These are phyloP conservation scores for Imleria badia DNA, from an alignment of 768 basidiomycete species.

Conservation along the genomic window DNA sequence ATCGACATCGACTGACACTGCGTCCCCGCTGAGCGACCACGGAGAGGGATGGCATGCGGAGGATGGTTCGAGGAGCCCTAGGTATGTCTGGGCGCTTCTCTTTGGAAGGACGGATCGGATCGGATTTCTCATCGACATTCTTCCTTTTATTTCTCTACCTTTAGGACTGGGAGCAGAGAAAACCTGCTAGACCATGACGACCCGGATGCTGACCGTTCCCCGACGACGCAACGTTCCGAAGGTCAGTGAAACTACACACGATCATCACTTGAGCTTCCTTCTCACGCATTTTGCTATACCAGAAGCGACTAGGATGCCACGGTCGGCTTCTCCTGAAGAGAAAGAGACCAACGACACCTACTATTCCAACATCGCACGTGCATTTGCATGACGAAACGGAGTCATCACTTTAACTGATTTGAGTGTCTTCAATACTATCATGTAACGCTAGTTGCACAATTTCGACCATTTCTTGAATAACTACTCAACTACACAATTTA, in stretches of 20 bases:
- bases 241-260: neutral
- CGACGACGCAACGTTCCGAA: neutral
- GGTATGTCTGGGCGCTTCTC: neutral
- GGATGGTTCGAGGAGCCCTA: slow-evolving; percentile 5
- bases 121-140: neutral
- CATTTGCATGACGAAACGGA: too few relatives aligned
- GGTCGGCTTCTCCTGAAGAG: slow-evolving; percentile 32
- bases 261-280: neutral
- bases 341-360: too few relatives aligned
- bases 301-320: slow-evolving; percentile 41
- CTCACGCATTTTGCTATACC: neutral
- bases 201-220: neutral
- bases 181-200: neutral
- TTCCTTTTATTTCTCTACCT: neutral
- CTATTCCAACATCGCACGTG: too few relatives aligned
- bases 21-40: slow-evolving; percentile 33
- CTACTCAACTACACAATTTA: too few relatives aligned
- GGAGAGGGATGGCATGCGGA: slow-evolving; percentile 1
- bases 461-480: too few relatives aligned
- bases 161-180: neutral
- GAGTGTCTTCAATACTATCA: too few relatives aligned
- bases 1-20: slow-evolving; percentile 54
- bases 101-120: neutral
- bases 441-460: too few relatives aligned
- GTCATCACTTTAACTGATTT: too few relatives aligned